Percentiles rank a stretch among this genome's conserved stretches.
Evolutionary conservation across 345 rosid genomes (phyloP).

Genomic region (Combretum micranthum): DNA sequence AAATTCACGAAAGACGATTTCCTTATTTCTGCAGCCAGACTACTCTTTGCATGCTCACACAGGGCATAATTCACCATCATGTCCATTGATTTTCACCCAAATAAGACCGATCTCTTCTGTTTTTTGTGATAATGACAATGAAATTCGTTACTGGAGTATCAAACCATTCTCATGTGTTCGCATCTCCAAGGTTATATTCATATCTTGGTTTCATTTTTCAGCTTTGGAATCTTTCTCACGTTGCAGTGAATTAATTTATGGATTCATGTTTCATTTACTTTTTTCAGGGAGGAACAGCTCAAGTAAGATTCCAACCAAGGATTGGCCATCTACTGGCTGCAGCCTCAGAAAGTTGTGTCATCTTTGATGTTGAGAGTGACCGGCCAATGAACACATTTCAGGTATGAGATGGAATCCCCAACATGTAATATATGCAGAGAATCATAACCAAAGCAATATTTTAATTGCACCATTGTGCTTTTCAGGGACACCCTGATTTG

Average conservation of each 20-base stretch:
- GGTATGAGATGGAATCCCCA: slow-evolving; percentile 24
- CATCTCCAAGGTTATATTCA: slow-evolving; percentile 36
- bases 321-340: slow-evolving; percentile 56
- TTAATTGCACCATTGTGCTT: not conserved
- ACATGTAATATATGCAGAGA: not conserved
- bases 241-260: not conserved
- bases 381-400: slow-evolving; percentile 30
- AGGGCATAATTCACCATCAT: slow-evolving; percentile 40
- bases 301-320: slow-evolving; percentile 67
- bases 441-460: slow-evolving; percentile 1
- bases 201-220: not conserved
- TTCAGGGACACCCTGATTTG: slow-evolving; percentile 53
- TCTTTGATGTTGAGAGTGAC: slow-evolving; percentile 54
- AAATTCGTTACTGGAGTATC: slow-evolving; percentile 47
- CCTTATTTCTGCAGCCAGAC: slow-evolving; percentile 40
- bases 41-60: slow-evolving; percentile 35
- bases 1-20: not conserved
- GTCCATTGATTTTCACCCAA: slow-evolving; percentile 73
- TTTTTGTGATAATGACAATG: slow-evolving; percentile 50
- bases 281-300: slow-evolving; percentile 45
- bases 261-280: not conserved
- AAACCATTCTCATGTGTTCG: slow-evolving; percentile 37
- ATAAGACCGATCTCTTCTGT: slow-evolving; percentile 53
- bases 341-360: slow-evolving; percentile 55
- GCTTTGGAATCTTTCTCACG: not conserved